Percentiles rank a stretch among this genome's conserved stretches.
phyloP scores from a whole-genome alignment of 73 alveolate genomes.

The Paraurostyla sp. region DNA sequence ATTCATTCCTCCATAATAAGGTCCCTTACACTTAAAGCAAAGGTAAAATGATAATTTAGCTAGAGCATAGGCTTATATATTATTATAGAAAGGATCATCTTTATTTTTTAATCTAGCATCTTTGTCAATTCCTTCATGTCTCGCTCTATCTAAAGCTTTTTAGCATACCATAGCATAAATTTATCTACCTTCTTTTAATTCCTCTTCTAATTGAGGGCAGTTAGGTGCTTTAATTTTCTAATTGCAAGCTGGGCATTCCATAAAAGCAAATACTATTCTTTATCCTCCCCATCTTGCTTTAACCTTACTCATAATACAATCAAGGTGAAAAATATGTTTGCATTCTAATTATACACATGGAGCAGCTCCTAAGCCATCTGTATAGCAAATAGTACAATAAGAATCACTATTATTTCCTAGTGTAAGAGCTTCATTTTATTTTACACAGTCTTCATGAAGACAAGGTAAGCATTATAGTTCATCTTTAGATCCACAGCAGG shows the following conservation, averaged over 20 bases:
- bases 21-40: constrained; percentile 85
- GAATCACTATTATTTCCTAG: constrained; percentile 69
- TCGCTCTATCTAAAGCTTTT: constrained; percentile 91
- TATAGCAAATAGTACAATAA: constrained; percentile 70
- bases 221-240: constrained; percentile 45
- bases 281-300: constrained; percentile 73
- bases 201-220: constrained; percentile 13
- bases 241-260: constrained; percentile 77
- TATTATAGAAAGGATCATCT: constrained; percentile 59
- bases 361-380: constrained; percentile 71
- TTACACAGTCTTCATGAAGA: constrained; percentile 74
- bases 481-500: constrained; percentile 77
- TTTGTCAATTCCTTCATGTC: constrained; percentile 93
- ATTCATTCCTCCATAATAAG: constrained; percentile 94
- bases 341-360: constrained; percentile 78
- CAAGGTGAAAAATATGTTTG: constrained; percentile 70
- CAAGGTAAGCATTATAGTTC: constrained; percentile 85
- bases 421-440: constrained; percentile 29
- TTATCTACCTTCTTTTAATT: constrained; percentile 6
- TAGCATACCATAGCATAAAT: background rate
- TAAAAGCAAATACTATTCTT: constrained; percentile 75
- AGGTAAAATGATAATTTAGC: constrained; percentile 84
- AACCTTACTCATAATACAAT: constrained; percentile 55
- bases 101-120: constrained; percentile 80
- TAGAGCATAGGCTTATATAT: constrained; percentile 83